Evolutionary conservation across 2,329 filamentous ascomycete species (phyloP).

Genomic region (Diaporthe citriasiana): DNA sequence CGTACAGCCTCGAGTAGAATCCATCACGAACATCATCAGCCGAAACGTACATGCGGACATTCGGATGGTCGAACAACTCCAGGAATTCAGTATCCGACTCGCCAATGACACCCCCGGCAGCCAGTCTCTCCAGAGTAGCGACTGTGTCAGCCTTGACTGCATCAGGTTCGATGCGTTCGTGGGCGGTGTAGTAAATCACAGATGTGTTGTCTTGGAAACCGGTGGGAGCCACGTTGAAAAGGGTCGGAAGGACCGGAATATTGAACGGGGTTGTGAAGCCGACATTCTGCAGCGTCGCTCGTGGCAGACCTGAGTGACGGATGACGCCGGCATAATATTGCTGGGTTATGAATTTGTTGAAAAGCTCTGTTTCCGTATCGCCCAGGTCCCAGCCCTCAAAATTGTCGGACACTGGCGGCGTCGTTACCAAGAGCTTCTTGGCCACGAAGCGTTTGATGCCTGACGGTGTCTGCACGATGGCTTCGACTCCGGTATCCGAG

Average conservation of each 20-base stretch:
- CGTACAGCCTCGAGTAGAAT: conserved; percentile 47
- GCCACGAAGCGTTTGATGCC: conserved; percentile 13
- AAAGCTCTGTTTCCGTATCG: not conserved
- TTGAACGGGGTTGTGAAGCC: conserved; percentile 17
- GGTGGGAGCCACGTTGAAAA: conserved; percentile 16
- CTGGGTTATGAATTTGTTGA: conserved; percentile 28
- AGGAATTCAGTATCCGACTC: conserved; percentile 19
- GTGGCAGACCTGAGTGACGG: conserved; percentile 12
- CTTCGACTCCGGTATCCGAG: not conserved
- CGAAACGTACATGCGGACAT: conserved; percentile 4
- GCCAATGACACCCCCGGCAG: conserved; percentile 2
- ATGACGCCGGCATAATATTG: conserved; percentile 37
- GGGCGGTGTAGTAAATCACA: conserved; percentile 5
- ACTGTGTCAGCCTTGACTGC: conserved; percentile 17
- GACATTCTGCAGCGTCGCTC: conserved; percentile 13
- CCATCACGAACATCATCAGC: conserved; percentile 43
- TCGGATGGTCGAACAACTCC: not conserved
- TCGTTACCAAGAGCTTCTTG: conserved; percentile 15
- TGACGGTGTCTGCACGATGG: conserved; percentile 1
- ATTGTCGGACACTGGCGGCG: not conserved
- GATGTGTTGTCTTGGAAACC: conserved; percentile 10
- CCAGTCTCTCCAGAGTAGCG: conserved; percentile 17
- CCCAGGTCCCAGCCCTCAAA: conserved; percentile 11
- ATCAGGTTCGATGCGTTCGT: conserved; percentile 19
- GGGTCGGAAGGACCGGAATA: not conserved